These are phyloP conservation scores for Coemansia sp. DNA, from an alignment of 192 early-diverging fungal species.

Conservation along the genomic window DNA sequence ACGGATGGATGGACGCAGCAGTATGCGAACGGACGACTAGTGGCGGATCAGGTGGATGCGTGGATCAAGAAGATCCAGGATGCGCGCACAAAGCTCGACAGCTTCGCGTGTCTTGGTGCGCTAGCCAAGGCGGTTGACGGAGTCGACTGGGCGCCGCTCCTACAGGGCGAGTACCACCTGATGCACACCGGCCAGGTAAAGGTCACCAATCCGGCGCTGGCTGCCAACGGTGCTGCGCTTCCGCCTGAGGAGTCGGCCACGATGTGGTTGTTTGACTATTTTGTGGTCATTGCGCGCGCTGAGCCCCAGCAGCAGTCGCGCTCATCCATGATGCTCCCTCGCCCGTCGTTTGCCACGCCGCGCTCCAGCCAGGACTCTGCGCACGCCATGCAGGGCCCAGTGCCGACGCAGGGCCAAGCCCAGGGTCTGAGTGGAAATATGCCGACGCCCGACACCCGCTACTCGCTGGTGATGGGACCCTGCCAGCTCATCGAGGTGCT, in stretches of 20 bases:
- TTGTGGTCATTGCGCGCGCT: constrained; percentile 30
- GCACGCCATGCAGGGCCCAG: background rate
- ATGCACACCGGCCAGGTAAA: constrained; percentile 35
- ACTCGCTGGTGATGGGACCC: constrained; percentile 31
- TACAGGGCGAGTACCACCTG: constrained; percentile 32
- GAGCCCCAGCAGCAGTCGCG: background rate
- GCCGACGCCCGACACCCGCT: constrained; percentile 24
- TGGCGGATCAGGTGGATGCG: constrained; percentile 47
- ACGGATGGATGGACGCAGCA: constrained; percentile 51
- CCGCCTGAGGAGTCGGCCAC: constrained; percentile 27
- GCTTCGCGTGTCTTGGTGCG: constrained; percentile 45
- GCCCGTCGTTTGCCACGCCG: constrained; percentile 1
- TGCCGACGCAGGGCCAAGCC: background rate
- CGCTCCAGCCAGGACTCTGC: background rate
- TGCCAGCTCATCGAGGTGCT: constrained; percentile 43
- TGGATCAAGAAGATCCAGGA: constrained; percentile 55
- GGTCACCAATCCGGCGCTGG: constrained; percentile 15
- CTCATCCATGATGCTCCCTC: constrained; percentile 6
- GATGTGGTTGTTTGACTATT: constrained; percentile 50
- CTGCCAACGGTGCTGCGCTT: constrained; percentile 16
- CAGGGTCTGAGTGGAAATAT: constrained; percentile 9
- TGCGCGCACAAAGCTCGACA: constrained; percentile 43
- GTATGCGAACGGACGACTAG: constrained; percentile 32
- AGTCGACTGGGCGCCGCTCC: constrained; percentile 32
- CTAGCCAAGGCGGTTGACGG: constrained; percentile 17